Evolutionary conservation across 768 basidiomycete species (phyloP).

Genomic region (Phlegmacium glaucopus): DNA sequence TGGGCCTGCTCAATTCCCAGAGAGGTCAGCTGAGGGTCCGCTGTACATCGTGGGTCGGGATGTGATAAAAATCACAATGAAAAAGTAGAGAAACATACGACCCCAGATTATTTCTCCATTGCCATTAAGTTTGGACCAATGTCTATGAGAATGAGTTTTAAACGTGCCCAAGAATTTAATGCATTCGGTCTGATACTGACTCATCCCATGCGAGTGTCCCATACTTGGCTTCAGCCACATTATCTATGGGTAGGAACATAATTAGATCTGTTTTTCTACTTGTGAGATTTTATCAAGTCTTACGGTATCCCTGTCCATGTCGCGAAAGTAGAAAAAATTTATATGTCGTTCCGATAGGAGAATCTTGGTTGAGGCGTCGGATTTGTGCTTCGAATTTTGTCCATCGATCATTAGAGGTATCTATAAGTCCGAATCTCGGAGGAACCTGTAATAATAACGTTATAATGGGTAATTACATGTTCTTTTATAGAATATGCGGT

Average conservation of each 20-base stretch:
- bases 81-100: conserved; percentile 41
- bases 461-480: background rate
- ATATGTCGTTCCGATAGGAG: conserved; percentile 38
- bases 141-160: conserved; percentile 28
- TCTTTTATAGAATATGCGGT: background rate
- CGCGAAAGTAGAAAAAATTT: conserved; percentile 66
- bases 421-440: conserved; percentile 18
- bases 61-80: background rate
- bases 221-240: conserved; percentile 60
- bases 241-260: conserved; percentile 42
- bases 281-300: conserved; percentile 20
- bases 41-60: conserved; percentile 27
- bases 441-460: conserved; percentile 11
- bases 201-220: conserved; percentile 56
- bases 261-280: background rate
- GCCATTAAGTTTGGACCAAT: conserved; percentile 62
- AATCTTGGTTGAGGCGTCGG: conserved; percentile 41
- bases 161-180: background rate
- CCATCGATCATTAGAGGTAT: conserved; percentile 15
- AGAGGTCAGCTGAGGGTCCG: conserved; percentile 63
- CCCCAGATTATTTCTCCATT: conserved; percentile 73
- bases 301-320: conserved; percentile 75
- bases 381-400: conserved; percentile 27
- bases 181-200: conserved; percentile 32
- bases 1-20: conserved; percentile 56